Conservation (phyloP, 768 basidiomycete species). For the Amyloporia xantha region DNA sequence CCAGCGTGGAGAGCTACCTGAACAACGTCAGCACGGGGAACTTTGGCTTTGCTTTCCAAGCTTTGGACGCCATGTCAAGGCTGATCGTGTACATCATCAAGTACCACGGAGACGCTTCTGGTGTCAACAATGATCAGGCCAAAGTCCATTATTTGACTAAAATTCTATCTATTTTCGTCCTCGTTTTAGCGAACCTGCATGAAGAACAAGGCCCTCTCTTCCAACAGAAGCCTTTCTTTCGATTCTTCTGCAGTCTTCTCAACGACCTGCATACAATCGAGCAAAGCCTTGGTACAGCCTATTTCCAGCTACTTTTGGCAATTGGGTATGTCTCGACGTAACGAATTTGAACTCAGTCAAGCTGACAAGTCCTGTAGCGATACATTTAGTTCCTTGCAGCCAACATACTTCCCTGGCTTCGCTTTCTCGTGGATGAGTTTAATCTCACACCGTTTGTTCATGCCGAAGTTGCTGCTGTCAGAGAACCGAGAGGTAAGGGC, state of each 20-base stretch:
- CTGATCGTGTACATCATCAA: constrained; percentile 98
- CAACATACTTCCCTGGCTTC: constrained; percentile 95
- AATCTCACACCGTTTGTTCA: constrained; percentile 93
- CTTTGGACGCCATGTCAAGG: constrained; percentile 91
- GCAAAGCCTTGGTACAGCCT: constrained; percentile 76
- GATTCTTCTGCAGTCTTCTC: constrained; percentile 95
- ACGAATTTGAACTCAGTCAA: background rate
- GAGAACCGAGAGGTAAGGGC: constrained; percentile 75
- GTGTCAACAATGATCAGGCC: constrained; percentile 87
- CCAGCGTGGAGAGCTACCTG: constrained; percentile 84
- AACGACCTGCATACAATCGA: constrained; percentile 89
- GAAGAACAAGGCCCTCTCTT: constrained; percentile 89
- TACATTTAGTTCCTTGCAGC: constrained; percentile 92
- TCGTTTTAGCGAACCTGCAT: constrained; percentile 91
- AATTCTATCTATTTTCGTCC: constrained; percentile 94
- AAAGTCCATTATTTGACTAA: constrained; percentile 96
- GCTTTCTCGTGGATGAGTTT: constrained; percentile 98
- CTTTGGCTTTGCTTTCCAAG: constrained; percentile 76
- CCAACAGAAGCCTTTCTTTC: constrained; percentile 96
- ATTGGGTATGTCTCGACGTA: constrained; percentile 55
- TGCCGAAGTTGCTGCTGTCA: constrained; percentile 88
- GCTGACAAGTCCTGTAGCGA: constrained; percentile 45
- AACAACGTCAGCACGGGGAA: constrained; percentile 70
- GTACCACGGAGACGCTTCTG: constrained; percentile 95
- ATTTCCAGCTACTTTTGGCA: constrained; percentile 81